Evolutionary conservation across 202 grass and related monocot species (phyloP).

Genomic region (Zoysia matrella): DNA sequence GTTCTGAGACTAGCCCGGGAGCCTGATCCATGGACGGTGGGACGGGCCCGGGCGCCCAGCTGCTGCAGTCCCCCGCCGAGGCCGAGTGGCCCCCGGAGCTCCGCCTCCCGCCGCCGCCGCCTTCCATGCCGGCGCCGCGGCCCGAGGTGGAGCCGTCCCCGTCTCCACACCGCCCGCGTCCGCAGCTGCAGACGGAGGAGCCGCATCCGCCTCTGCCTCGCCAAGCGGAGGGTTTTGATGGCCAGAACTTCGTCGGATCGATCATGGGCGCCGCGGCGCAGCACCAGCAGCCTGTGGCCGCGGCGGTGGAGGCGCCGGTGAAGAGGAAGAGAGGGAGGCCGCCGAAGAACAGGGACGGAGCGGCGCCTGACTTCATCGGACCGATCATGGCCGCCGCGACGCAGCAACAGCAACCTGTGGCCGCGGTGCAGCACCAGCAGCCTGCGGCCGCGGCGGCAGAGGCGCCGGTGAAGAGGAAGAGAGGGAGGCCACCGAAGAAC

Average conservation of each 20-base stretch:
- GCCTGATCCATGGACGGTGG: conserved; percentile 54
- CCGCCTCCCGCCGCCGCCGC: conserved; percentile 52
- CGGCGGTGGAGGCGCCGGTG: conserved; percentile 31
- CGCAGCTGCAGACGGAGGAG: conserved; percentile 10
- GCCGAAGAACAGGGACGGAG: conserved; percentile 42
- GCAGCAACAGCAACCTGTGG: too few species aligned
- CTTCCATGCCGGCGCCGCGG: neutral
- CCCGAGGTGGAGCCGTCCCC: neutral
- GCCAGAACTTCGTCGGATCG: conserved; percentile 70
- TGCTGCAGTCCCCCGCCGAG: conserved; percentile 56
- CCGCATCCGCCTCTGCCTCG: conserved; percentile 34
- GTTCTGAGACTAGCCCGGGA: conserved; percentile 5
- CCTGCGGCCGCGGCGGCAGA: neutral
- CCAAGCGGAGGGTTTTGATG: conserved; percentile 44
- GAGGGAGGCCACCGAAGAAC: conserved; percentile 74
- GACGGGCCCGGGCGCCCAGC: conserved; percentile 33
- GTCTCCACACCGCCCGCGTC: conserved; percentile 4
- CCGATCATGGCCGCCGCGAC: conserved; percentile 57
- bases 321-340: conserved; percentile 84
- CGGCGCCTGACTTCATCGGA: conserved; percentile 50
- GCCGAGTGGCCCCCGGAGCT: conserved; percentile 68
- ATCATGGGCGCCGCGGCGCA: conserved; percentile 52
- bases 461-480: conserved; percentile 65
- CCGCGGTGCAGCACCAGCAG: neutral
- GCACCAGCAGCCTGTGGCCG: neutral